phyloP scores from a whole-genome alignment of 1,139 yeast genomes.

The Ogataea hybrid region DNA sequence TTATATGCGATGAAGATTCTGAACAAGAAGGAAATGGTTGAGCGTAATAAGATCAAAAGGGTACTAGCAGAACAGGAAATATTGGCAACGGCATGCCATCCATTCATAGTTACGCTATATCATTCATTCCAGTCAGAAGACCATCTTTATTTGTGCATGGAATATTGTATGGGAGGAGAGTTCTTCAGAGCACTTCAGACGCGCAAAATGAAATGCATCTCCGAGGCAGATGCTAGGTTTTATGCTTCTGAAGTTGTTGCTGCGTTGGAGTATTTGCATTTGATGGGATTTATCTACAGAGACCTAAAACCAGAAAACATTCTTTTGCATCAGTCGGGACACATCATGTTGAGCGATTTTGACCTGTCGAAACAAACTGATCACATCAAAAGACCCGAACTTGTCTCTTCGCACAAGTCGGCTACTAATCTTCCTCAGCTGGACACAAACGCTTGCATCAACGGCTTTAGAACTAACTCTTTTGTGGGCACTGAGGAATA shows the following conservation, averaged over 20 bases:
- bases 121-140: constrained; percentile 97
- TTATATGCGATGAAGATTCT: constrained; percentile 92
- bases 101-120: constrained; percentile 92
- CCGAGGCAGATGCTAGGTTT: constrained; percentile 86
- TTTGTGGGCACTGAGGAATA: constrained; percentile 98
- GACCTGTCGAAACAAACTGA: constrained; percentile 91
- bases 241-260: constrained; percentile 98
- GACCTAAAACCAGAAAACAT: constrained; percentile 96
- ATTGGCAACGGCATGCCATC: constrained; percentile 92
- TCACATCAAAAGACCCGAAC: constrained; percentile 54
- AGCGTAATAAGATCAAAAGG: constrained; percentile 89
- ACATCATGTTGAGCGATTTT: constrained; percentile 95
- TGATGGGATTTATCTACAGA: constrained; percentile 95
- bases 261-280: constrained; percentile 89
- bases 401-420: constrained; percentile 28
- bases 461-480: constrained; percentile 93
- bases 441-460: constrained; percentile 93
- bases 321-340: constrained; percentile 90
- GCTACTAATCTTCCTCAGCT: constrained; percentile 41
- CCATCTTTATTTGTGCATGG: constrained; percentile 94
- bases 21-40: constrained; percentile 89
- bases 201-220: constrained; percentile 78
- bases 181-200: constrained; percentile 96
- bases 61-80: constrained; percentile 97
- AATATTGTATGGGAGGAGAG: constrained; percentile 99